Percentiles rank a stretch among this genome's conserved stretches.
Conservation (phyloP, 352 stramenopile species). For the Phytophthora ramorum region DNA sequence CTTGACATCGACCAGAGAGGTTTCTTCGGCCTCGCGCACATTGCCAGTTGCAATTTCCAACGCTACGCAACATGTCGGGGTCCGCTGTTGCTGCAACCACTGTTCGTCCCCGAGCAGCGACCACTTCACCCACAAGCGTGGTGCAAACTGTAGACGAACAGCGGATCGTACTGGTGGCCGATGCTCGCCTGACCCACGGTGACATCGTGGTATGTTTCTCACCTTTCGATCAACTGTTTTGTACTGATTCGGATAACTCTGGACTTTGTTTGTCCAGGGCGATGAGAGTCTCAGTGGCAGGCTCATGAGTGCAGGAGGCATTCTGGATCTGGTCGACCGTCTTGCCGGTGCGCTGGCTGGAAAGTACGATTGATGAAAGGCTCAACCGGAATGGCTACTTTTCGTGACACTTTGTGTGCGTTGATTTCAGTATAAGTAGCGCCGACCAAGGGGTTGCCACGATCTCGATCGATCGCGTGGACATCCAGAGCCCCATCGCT, state of each 20-base stretch:
- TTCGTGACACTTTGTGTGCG: neutral
- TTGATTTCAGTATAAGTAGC: conserved; percentile 6
- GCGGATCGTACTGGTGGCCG: conserved; percentile 39
- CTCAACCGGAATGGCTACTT: conserved; percentile 1
- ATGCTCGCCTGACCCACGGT: conserved; percentile 55
- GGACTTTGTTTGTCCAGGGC: conserved; percentile 6
- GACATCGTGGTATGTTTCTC: conserved; percentile 40
- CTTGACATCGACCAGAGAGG: neutral
- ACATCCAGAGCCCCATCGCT: conserved; percentile 63
- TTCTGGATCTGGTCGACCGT: conserved; percentile 60
- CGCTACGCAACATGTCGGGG: neutral
- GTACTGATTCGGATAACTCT: neutral
- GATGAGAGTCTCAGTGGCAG: conserved; percentile 57
- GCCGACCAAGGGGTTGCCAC: conserved; percentile 53
- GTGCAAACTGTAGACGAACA: conserved; percentile 28
- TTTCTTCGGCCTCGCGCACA: neutral
- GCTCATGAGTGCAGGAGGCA: conserved; percentile 50
- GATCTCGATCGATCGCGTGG: conserved; percentile 69
- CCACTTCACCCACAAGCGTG: conserved; percentile 20
- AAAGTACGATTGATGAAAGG: conserved; percentile 37
- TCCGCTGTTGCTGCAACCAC: neutral
- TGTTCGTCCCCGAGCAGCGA: neutral
- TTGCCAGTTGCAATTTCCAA: neutral
- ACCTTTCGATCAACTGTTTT: neutral
- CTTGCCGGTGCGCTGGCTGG: conserved; percentile 59